Evolutionary conservation across 108 stramenopile genomes (phyloP), one percentile per base, ranked within the genome.

Genomic region (Mediolabrus comicus): DNA sequence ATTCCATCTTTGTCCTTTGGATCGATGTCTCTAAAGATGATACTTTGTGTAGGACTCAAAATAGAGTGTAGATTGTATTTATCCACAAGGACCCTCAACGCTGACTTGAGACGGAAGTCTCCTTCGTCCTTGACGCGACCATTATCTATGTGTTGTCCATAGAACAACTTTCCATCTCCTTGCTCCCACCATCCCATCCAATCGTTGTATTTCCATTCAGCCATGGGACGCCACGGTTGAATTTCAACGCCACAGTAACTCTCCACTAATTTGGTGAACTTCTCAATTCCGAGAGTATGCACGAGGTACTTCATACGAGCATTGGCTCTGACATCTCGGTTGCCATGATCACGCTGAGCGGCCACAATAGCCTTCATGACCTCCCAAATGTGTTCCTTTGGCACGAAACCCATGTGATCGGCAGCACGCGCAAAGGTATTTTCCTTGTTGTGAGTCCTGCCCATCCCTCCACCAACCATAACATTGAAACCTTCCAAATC

Each of bases 161-260:
- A 91, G 77, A 98, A 97, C 71, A 96, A 75, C 77, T 92, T 95
- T 34, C 98, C 98, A 64, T 99, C 97, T 22, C 95, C 96, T 80
- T 96, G 95, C 53, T 97, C 96, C 87, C 94, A 97, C 98, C 98
- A 99, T 66, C 98, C 98, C 90, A 97, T 96, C 97, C 96, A 96
- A 80, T 98, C 98, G 57, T 82, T 89, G 90, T 97, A 97, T 74
- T 95, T 95, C 93, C 93, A 98, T 61, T 95, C 92, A 33, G 62
- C 36, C 51, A 96, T 84, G 2, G 72, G 71, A 29, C 85, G 65
- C 93, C 88, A 95, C 2, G 96, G 96, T 65, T 88, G 72, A 53
- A 99, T 87, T 38, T 79, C 69, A 76, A 92, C 91, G 26, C 97
- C 97, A 68, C 85, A 89, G 81, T 97, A 96, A 60, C 82, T 83